Evolutionary conservation across 2,329 filamentous ascomycete species (phyloP).

Genomic region (Neocucurbitaria cava): DNA sequence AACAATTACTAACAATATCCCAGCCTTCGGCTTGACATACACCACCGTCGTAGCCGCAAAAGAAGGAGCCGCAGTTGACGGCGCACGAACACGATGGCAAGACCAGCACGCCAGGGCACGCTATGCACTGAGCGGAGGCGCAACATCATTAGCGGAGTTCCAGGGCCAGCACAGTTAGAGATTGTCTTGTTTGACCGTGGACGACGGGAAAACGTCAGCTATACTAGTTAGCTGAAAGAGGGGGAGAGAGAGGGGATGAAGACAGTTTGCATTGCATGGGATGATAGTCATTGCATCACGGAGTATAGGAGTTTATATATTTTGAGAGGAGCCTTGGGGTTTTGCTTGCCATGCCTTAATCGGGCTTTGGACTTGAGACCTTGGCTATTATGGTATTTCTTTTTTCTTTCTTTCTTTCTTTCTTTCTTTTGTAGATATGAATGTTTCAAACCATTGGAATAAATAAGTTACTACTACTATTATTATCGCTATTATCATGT

Average conservation of each 20-base stretch:
- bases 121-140: constrained; percentile 20
- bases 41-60: constrained; percentile 39
- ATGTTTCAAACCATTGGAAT: background rate
- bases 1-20: constrained; percentile 7
- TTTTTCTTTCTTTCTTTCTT: too few species aligned
- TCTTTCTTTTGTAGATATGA: background rate
- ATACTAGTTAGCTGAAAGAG: background rate
- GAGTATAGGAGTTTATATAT: background rate
- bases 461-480: too few species aligned
- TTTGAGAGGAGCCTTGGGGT: background rate
- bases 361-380: background rate
- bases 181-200: too few species aligned
- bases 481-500: too few species aligned
- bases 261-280: background rate
- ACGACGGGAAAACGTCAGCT: background rate
- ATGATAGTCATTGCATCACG: background rate
- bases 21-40: constrained; percentile 42
- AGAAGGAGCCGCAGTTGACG: constrained; percentile 44
- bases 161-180: constrained; percentile 1
- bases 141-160: constrained; percentile 5
- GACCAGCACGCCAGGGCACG: constrained; percentile 33
- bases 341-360: background rate
- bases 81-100: constrained; percentile 44
- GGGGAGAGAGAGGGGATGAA: background rate
- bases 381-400: background rate